Conservation (phyloP, 139 green algal species). For the Volvox africanus region DNA sequence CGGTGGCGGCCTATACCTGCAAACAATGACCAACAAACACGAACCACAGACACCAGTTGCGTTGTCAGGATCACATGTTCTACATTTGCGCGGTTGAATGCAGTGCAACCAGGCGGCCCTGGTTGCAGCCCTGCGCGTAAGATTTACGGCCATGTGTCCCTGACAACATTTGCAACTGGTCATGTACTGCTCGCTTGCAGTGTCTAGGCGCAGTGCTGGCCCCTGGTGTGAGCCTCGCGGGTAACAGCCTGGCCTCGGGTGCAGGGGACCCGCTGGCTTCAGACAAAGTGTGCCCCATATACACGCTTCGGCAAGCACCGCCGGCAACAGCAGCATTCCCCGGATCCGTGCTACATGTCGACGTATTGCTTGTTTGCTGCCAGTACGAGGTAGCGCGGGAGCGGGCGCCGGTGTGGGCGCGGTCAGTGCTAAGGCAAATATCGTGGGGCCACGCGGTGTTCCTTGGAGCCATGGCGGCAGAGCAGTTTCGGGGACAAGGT, state of each 20-base stretch:
- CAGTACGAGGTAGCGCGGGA: constrained; percentile 36
- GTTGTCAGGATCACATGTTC: no score
- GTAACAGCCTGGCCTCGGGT: neutral
- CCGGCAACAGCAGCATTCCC: neutral
- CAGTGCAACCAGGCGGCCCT: no score
- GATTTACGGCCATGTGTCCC: no score
- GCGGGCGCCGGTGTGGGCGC: constrained; percentile 47
- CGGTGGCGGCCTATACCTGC: no score
- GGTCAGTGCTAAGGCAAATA: constrained; percentile 44
- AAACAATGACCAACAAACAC: no score
- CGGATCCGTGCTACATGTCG: neutral
- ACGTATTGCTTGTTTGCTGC: constrained; percentile 52
- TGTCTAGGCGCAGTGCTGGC: neutral
- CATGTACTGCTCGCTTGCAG: neutral
- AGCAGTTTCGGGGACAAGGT: constrained; percentile 40
- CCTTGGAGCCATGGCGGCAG: constrained; percentile 34
- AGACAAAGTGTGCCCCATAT: constrained; percentile 3
- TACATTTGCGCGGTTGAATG: no score
- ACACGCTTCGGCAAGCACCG: neutral
- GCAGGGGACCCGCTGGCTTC: neutral
- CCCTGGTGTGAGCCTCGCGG: constrained; percentile 5
- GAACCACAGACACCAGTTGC: no score
- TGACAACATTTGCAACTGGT: no score
- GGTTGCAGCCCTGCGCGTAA: no score
- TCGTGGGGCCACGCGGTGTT: constrained; percentile 35